Conservation (phyloP, 306 rosid genomes). For the Chamaecrista fasciculata region DNA sequence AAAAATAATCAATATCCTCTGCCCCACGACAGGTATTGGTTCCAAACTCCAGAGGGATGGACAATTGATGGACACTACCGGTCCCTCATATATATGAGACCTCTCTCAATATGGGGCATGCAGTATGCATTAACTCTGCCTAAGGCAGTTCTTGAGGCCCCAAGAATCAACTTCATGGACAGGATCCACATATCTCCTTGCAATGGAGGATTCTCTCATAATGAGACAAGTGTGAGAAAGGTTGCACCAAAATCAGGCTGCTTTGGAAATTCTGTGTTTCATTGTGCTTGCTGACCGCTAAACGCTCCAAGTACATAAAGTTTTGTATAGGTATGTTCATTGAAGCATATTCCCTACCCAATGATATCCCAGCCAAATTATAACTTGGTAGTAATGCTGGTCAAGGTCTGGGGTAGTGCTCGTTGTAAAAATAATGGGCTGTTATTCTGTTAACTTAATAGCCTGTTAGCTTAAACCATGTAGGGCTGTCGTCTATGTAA, state of each 20-base stretch:
- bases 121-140: slow-evolving; percentile 78
- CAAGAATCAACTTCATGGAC: slow-evolving; percentile 83
- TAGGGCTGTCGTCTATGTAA: slow-evolving; percentile 3
- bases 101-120: slow-evolving; percentile 94
- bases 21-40: slow-evolving; percentile 61
- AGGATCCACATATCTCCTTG: slow-evolving; percentile 74
- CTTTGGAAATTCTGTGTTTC: slow-evolving; percentile 68
- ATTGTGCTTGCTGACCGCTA: slow-evolving; percentile 73
- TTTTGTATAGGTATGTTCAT: slow-evolving; percentile 38
- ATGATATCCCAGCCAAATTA: slow-evolving; percentile 31
- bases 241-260: slow-evolving; percentile 69
- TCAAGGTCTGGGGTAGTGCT: slow-evolving; percentile 22
- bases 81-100: slow-evolving; percentile 93
- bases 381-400: slow-evolving; percentile 17
- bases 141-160: slow-evolving; percentile 91
- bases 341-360: slow-evolving; percentile 18
- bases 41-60: slow-evolving; percentile 97
- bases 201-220: slow-evolving; percentile 47
- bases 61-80: slow-evolving; percentile 86
- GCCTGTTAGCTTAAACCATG: slow-evolving; percentile 14
- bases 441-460: slow-evolving; percentile 23
- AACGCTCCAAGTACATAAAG: slow-evolving; percentile 24
- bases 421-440: slow-evolving; percentile 22
- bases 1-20: slow-evolving; percentile 11
- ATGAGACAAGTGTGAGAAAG: slow-evolving; percentile 72